These are phyloP conservation scores for Acephala macrosclerotiorum DNA, from an alignment of 2,329 filamentous ascomycete species.

Conservation along the genomic window DNA sequence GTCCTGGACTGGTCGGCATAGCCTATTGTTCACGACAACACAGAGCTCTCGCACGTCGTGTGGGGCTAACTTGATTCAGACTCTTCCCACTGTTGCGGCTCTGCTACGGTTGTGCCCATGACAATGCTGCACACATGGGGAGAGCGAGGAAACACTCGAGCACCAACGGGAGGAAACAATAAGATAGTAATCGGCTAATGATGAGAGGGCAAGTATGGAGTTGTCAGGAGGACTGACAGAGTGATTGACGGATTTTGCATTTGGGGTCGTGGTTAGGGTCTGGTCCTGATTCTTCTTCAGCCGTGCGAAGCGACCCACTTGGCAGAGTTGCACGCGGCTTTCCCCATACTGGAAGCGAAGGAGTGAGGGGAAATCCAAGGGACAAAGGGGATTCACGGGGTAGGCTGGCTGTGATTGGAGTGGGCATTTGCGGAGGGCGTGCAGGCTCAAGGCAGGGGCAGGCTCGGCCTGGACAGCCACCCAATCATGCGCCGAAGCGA, in stretches of 20 bases:
- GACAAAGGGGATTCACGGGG: not conserved
- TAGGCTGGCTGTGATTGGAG: not conserved
- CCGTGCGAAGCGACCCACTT: slow-evolving; percentile 6
- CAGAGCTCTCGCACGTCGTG: slow-evolving; percentile 13
- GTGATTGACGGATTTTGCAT: not conserved
- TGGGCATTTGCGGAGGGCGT: not conserved
- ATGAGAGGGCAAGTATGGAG: not conserved
- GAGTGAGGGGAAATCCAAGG: slow-evolving; percentile 17
- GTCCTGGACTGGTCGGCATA: slow-evolving; percentile 26
- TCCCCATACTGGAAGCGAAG: slow-evolving; percentile 11
- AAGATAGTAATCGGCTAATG: not conserved
- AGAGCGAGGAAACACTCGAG: not conserved
- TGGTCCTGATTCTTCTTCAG: slow-evolving; percentile 4
- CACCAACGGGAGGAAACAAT: not conserved
- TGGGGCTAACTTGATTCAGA: slow-evolving; percentile 21
- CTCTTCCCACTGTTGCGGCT: slow-evolving; percentile 1
- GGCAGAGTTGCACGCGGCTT: slow-evolving; percentile 2
- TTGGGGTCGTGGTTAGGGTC: not conserved
- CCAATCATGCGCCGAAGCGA: slow-evolving; percentile 4
- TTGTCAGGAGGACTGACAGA: slow-evolving; percentile 3
- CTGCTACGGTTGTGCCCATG: slow-evolving; percentile 15
- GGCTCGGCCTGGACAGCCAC: not conserved
- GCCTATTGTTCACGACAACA: slow-evolving; percentile 7
- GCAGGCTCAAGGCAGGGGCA: not conserved
- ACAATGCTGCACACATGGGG: slow-evolving; percentile 9